These are phyloP conservation scores for Saccharomycopsis hybrid DNA, from an alignment of 1,139 yeast genomes.

Conservation along the genomic window DNA sequence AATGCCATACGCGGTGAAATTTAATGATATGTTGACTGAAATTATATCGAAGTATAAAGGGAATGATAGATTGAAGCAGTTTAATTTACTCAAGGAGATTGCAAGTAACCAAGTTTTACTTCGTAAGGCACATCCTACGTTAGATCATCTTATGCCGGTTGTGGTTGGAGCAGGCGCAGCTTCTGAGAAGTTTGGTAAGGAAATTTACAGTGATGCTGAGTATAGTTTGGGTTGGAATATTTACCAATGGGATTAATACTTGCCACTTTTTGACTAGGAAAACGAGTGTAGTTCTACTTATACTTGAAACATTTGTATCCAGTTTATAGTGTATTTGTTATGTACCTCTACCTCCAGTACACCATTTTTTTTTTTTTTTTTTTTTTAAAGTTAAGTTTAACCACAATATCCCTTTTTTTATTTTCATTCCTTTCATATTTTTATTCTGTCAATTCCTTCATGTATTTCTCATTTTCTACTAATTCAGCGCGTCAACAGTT, in stretches of 20 bases:
- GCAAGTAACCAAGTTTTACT: slow-evolving; percentile 33
- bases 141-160: slow-evolving; percentile 67
- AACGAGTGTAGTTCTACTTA: too few relatives aligned
- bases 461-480: too few relatives aligned
- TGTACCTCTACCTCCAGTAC: too few relatives aligned
- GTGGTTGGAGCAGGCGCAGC: slow-evolving; percentile 63
- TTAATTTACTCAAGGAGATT: slow-evolving; percentile 32
- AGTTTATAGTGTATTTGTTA: too few relatives aligned
- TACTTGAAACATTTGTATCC: too few relatives aligned
- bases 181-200: slow-evolving; percentile 34
- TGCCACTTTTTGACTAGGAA: too few relatives aligned
- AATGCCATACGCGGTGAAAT: slow-evolving; percentile 45
- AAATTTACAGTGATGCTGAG: slow-evolving; percentile 39
- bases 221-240: slow-evolving; percentile 64
- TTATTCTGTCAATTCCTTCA: too few relatives aligned
- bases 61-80: slow-evolving; percentile 28
- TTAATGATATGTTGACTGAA: slow-evolving; percentile 39
- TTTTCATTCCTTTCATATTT: too few relatives aligned
- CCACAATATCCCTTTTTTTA: too few relatives aligned
- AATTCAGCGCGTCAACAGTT: too few relatives aligned
- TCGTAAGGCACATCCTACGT: slow-evolving; percentile 59
- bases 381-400: too few relatives aligned
- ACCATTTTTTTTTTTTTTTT: too few relatives aligned
- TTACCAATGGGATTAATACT: slow-evolving; percentile 30
- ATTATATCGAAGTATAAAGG: slow-evolving; percentile 30